Conservation (phyloP, 2,329 filamentous ascomycete species). For the Didymella pomorum region DNA sequence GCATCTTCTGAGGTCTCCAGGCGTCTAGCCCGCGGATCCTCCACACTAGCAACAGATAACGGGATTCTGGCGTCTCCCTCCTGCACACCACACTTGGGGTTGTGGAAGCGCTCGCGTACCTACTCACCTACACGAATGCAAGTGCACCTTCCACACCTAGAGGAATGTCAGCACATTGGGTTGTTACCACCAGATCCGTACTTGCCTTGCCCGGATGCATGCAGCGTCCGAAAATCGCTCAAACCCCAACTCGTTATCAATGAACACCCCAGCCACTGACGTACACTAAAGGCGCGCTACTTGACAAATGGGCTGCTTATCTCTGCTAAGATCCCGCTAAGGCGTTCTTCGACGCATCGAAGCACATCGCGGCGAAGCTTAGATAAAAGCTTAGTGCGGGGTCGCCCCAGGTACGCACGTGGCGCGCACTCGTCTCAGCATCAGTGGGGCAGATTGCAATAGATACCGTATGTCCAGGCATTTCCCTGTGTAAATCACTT, state of each 20-base stretch:
- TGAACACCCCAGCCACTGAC: slow-evolving; percentile 4
- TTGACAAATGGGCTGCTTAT: slow-evolving; percentile 6
- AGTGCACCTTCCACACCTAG: neutral
- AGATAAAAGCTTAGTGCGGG: slow-evolving; percentile 13
- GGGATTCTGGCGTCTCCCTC: neutral
- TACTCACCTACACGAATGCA: neutral
- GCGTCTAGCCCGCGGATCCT: neutral
- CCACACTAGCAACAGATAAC: too few species aligned
- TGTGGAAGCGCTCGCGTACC: neutral
- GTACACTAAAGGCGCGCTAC: neutral
- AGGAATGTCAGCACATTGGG: neutral
- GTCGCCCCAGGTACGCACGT: neutral
- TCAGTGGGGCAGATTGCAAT: neutral
- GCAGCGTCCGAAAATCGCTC: slow-evolving; percentile 8
- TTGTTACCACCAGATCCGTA: slow-evolving; percentile 3
- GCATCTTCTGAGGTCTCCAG: neutral
- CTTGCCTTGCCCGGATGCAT: neutral
- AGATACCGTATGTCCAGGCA: neutral
- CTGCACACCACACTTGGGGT: neutral
- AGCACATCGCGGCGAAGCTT: slow-evolving; percentile 5
- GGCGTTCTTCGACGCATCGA: slow-evolving; percentile 1
- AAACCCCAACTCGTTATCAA: slow-evolving; percentile 4
- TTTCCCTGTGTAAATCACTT: neutral
- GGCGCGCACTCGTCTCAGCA: neutral
- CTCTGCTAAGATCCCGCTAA: slow-evolving; percentile 2